phyloP scores from a whole-genome alignment of 352 stramenopile species.

The Phytopythium boreale region DNA sequence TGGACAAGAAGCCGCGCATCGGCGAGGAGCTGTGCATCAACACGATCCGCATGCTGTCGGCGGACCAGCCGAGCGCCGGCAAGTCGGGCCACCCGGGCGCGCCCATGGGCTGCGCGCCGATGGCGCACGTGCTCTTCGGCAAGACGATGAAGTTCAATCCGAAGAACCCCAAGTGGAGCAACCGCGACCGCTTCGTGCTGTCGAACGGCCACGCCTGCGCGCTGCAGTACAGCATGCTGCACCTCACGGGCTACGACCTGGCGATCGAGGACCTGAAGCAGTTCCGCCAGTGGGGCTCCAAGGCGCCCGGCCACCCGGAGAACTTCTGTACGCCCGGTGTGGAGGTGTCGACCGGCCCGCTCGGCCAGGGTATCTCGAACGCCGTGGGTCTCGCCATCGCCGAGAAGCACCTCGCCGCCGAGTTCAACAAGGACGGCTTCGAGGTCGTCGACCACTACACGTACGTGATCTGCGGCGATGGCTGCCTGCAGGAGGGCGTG shows the following conservation, averaged over 20 bases:
- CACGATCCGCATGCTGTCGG: conserved; percentile 95
- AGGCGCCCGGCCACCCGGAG: conserved; percentile 98
- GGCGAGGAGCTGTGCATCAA: conserved; percentile 94
- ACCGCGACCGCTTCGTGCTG: conserved; percentile 99
- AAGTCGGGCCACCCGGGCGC: conserved; percentile 98
- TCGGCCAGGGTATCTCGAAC: conserved; percentile 98
- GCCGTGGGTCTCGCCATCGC: conserved; percentile 97
- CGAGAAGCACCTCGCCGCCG: conserved; percentile 96
- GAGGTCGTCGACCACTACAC: conserved; percentile 98
- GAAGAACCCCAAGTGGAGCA: conserved; percentile 89
- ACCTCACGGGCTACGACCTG: conserved; percentile 95
- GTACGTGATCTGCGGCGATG: conserved; percentile 99
- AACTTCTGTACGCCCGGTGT: conserved; percentile 94
- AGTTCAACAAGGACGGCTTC: conserved; percentile 96
- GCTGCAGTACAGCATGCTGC: conserved; percentile 99
- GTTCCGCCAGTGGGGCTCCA: conserved; percentile 96
- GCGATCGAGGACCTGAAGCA: conserved; percentile 96
- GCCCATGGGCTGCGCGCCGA: conserved; percentile 98
- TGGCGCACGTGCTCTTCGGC: conserved; percentile 96
- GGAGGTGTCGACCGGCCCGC: conserved; percentile 96
- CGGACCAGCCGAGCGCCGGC: conserved; percentile 96
- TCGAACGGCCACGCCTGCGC: conserved; percentile 99
- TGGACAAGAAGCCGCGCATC: conserved; percentile 81
- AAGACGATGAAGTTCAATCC: conserved; percentile 90
- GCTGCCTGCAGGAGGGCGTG: conserved; percentile 98